Conservation (phyloP, 441 rosid species). For the Mallotus repandus region DNA sequence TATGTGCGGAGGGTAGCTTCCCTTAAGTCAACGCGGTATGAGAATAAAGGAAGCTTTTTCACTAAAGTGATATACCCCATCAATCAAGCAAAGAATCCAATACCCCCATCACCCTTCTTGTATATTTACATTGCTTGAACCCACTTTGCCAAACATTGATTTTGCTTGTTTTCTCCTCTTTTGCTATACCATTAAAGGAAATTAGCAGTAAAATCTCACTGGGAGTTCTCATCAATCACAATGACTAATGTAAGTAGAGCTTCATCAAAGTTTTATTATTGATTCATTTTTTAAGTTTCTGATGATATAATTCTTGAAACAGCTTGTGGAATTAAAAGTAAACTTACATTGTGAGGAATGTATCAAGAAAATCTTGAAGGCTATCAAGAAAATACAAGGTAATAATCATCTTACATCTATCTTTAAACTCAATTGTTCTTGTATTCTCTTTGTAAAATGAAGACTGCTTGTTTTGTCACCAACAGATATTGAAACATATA, state of each 20-base stretch:
- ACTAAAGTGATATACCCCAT: slow-evolving; percentile 27
- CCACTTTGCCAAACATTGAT: neutral
- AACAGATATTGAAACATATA: slow-evolving; percentile 73
- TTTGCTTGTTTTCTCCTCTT: neutral
- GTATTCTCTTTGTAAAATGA: neutral
- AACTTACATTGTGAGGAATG: slow-evolving; percentile 77
- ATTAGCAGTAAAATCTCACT: neutral
- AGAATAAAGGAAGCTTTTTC: slow-evolving; percentile 32
- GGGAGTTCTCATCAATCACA: neutral
- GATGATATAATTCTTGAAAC: neutral
- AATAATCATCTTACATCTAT: slow-evolving; percentile 15
- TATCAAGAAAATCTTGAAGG: slow-evolving; percentile 77
- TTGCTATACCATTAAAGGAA: neutral
- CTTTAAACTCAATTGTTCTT: neutral
- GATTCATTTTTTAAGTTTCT: neutral
- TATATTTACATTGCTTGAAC: slow-evolving; percentile 12
- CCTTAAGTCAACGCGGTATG: slow-evolving; percentile 19
- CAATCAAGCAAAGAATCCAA: slow-evolving; percentile 42
- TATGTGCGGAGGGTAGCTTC: neutral
- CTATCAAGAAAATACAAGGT: slow-evolving; percentile 81
- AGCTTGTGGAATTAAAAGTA: slow-evolving; percentile 82
- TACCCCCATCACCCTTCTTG: slow-evolving; percentile 6
- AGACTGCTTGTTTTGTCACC: neutral
- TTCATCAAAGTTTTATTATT: neutral
- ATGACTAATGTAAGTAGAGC: slow-evolving; percentile 43